Conservation (phyloP, 2,329 filamentous ascomycete genomes). For the Colletotrichum phormii region DNA sequence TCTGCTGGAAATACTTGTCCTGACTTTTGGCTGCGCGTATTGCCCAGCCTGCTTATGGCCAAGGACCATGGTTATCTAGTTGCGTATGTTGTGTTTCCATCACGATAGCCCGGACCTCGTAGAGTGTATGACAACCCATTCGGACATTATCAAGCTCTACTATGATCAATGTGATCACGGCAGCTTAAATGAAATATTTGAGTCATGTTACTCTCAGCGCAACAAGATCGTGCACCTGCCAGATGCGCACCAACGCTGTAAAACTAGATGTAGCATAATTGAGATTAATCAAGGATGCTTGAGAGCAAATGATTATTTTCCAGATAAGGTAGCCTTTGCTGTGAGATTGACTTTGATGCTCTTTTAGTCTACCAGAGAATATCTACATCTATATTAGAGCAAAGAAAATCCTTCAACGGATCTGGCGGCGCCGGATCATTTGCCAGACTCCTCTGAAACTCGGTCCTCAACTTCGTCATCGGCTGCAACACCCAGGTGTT, state of each 20-base stretch:
- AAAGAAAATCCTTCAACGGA: slow-evolving; percentile 42
- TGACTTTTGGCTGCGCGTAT: neutral
- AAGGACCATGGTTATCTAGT: slow-evolving; percentile 15
- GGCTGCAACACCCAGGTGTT: slow-evolving; percentile 50
- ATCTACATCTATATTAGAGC: neutral
- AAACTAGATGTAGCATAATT: neutral
- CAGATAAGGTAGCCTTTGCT: neutral
- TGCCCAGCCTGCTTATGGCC: neutral
- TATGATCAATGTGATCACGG: neutral
- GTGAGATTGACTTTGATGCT: neutral
- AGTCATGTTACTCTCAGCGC: neutral
- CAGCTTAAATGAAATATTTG: neutral
- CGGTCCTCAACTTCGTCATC: slow-evolving; percentile 41
- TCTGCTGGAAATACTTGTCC: neutral
- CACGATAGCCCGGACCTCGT: neutral
- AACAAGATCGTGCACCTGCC: neutral
- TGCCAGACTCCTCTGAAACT: slow-evolving; percentile 44
- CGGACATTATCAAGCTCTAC: neutral
- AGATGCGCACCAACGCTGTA: neutral
- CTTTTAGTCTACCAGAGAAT: neutral
- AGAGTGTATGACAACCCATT: neutral
- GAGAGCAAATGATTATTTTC: neutral
- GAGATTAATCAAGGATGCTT: neutral
- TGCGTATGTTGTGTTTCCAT: slow-evolving; percentile 15
- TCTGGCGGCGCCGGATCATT: slow-evolving; percentile 46